Percentiles rank a stretch among this genome's conserved stretches.
These are phyloP conservation scores for Cercospora sp. DNA, from an alignment of 2,329 filamentous ascomycete genomes.

Conservation along the genomic window DNA sequence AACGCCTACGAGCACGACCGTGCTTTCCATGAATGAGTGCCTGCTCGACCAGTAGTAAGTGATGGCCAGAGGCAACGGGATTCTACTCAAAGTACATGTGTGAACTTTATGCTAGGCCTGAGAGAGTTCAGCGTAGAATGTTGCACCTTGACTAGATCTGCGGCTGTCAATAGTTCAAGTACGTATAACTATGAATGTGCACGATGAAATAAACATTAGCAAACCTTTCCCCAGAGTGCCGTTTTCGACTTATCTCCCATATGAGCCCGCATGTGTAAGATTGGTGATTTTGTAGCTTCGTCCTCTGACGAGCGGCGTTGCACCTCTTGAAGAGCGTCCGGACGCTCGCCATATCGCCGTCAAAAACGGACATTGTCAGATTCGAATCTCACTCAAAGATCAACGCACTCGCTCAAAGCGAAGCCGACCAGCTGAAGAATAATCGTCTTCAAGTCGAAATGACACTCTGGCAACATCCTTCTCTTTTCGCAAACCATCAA, in stretches of 20 bases:
- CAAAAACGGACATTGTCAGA: background rate
- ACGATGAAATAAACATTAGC: background rate
- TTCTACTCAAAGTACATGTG: no score
- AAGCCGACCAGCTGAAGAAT: slow-evolving; percentile 20
- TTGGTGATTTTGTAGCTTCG: background rate
- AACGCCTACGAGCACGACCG: background rate
- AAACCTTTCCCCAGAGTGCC: background rate
- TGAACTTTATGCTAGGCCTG: no score
- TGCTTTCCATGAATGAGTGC: background rate
- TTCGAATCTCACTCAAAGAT: background rate
- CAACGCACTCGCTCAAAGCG: slow-evolving; percentile 20
- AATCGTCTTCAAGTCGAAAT: slow-evolving; percentile 23
- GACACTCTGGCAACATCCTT: slow-evolving; percentile 21
- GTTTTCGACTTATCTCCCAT: background rate
- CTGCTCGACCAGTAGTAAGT: no score
- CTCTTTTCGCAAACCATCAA: slow-evolving; percentile 25
- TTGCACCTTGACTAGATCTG: background rate
- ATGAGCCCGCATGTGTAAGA: background rate
- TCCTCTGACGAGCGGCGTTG: background rate
- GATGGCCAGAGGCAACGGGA: no score
- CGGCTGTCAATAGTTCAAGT: background rate
- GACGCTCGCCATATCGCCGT: background rate
- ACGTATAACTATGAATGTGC: background rate
- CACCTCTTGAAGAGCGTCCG: background rate
- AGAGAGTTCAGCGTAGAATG: no score